A percentile compares a stretch with the other conserved stretches of the same genome.
Evolutionary conservation across 257 asterid species (phyloP).

Genomic region (Solanum neorickii): DNA sequence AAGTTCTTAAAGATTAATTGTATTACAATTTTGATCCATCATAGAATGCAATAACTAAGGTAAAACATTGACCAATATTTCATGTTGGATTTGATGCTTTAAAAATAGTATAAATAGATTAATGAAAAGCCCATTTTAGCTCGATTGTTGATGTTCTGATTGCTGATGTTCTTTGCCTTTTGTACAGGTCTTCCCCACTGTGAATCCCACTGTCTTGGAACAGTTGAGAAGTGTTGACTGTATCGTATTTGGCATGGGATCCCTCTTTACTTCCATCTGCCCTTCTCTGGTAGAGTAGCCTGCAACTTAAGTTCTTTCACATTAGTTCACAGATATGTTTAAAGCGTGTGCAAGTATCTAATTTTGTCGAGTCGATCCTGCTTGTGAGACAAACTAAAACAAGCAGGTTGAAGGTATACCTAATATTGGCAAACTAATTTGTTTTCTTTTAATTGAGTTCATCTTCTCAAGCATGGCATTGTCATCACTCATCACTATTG

Average conservation of each 20-base stretch:
- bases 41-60: background rate
- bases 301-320: background rate
- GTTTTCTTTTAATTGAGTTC: background rate
- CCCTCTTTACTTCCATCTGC: slow-evolving; percentile 87
- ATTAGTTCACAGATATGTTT: background rate
- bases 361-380: background rate
- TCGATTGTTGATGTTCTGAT: background rate
- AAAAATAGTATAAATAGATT: background rate
- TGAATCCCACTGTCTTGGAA: slow-evolving; percentile 63
- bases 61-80: background rate
- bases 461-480: background rate
- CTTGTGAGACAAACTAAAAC: background rate
- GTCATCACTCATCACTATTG: background rate
- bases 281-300: slow-evolving; percentile 65
- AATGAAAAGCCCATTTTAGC: background rate
- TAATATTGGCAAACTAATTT: background rate
- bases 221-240: slow-evolving; percentile 66
- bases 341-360: background rate
- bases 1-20: background rate
- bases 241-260: slow-evolving; percentile 88
- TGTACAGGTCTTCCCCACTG: slow-evolving; percentile 77
- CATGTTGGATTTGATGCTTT: background rate
- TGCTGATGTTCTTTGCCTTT: background rate
- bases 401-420: background rate
- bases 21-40: background rate